Evolutionary conservation across 805 yeast species (phyloP), one percentile per base, ranked within the genome.

Genomic region (Ogataea glucozyma): DNA sequence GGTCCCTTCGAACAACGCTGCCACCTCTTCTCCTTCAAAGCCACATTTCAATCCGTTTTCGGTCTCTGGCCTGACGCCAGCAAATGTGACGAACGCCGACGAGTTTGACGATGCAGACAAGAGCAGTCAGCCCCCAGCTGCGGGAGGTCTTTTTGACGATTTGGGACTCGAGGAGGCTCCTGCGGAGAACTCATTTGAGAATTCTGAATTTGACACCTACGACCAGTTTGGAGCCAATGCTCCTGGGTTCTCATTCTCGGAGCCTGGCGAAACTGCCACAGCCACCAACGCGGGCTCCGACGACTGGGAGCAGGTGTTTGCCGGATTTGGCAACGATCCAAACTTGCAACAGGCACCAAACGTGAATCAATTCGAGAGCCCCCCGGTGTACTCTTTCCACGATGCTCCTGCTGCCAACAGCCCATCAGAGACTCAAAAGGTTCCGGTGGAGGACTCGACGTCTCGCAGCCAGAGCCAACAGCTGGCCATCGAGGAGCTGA

Each of bases 271-370:
- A 14, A 18, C 23, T 6, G 26, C 40, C 10, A 42, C n/a, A n/a
- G n/a, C 41, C 17, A 38, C 24, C 4, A 24, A 46, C 20, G 72
- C 72, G 23, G 72, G 74, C 4, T 68, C 58, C 40, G 95, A 88
- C 56, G 97, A 89, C 62, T 89, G 97, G 97, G 96, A 89, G 57
- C 90, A 88, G 66, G 75, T 89, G 19, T 89, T 89, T 68, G 91
- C 95, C 3, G 96, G 95, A 0, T 85, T 87, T 60, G 90, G 91
- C 13, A 84, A 83, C 50, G 72, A 62, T 51, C 66, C 62, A 26
- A 50, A 43, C 18, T 20, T 57, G 40, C 50, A 56, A 22, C 48
- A 53, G 5, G 49, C 47, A 1, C 26, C 40, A n/a, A n/a, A n/a
- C 9, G 29, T 44, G 13, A 57, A 49, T n/a, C 40, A 40, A 12